Percentiles rank a stretch among this genome's conserved stretches.
Evolutionary conservation across 2,329 filamentous ascomycete species (phyloP).

Genomic region (Penicillium sp.): DNA sequence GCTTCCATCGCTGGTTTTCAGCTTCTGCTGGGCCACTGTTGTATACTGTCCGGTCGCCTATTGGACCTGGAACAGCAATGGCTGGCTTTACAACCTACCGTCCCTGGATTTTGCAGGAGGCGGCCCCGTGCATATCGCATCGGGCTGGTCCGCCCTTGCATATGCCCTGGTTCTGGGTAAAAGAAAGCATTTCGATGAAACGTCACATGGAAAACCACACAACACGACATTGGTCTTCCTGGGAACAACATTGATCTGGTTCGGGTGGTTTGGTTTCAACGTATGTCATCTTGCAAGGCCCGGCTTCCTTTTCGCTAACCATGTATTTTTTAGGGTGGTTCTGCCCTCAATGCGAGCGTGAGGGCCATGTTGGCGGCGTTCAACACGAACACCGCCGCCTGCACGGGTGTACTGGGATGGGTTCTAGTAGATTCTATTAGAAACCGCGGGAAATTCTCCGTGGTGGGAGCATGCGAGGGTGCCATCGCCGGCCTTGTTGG

Average conservation of each 20-base stretch:
- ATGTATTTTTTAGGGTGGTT: conserved; percentile 48
- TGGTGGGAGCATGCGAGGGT: conserved; percentile 62
- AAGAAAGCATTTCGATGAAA: conserved; percentile 59
- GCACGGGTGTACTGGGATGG: conserved; percentile 60
- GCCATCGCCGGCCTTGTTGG: conserved; percentile 64
- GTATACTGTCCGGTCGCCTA: conserved; percentile 76
- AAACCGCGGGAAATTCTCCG: conserved; percentile 57
- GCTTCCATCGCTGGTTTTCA: conserved; percentile 68
- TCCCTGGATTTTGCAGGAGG: conserved; percentile 76
- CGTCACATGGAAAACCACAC: conserved; percentile 64
- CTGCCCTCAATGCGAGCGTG: conserved; percentile 57
- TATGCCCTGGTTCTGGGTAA: conserved; percentile 76
- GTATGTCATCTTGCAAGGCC: conserved; percentile 25
- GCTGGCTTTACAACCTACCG: conserved; percentile 71
- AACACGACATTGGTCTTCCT: conserved; percentile 75
- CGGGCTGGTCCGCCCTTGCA: conserved; percentile 71
- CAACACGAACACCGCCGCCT: conserved; percentile 63
- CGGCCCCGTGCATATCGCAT: conserved; percentile 75
- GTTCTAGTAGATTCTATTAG: conserved; percentile 58
- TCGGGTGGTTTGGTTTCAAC: conserved; percentile 63
- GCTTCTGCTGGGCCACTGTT: conserved; percentile 72
- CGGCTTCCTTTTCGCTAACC: neutral
- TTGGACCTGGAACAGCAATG: conserved; percentile 77
- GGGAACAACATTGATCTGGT: conserved; percentile 60
- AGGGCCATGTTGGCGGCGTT: conserved; percentile 61